phyloP scores from a whole-genome alignment of 345 rosid genomes.

The Microthlaspi erraticum region DNA sequence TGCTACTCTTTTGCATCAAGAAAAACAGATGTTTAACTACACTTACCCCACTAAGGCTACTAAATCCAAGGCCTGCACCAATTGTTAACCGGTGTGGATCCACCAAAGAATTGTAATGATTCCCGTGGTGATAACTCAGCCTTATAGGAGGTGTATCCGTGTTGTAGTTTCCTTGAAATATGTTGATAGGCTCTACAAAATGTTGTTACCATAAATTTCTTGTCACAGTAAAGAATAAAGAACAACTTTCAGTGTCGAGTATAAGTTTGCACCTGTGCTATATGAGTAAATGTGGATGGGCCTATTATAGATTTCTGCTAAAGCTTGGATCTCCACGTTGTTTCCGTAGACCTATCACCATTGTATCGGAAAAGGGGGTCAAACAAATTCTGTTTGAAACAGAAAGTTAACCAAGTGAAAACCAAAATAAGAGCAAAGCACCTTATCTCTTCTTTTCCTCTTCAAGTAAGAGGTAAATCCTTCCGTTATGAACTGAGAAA shows the following conservation, averaged over 20 bases:
- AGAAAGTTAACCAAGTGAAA: conserved; percentile 1
- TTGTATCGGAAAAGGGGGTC: not conserved
- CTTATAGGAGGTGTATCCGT: conserved; percentile 91
- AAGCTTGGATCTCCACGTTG: conserved; percentile 94
- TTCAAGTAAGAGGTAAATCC: conserved; percentile 90
- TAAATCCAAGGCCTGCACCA: conserved; percentile 98
- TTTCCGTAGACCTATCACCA: conserved; percentile 88
- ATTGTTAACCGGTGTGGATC: conserved; percentile 84
- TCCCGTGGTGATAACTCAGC: conserved; percentile 92
- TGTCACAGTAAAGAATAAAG: not conserved
- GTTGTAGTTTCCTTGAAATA: conserved; percentile 87
- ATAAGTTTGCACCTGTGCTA: conserved; percentile 67
- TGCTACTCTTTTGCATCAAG: conserved; percentile 1
- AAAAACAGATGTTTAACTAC: not conserved
- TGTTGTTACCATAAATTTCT: conserved; percentile 1
- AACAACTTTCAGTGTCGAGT: not conserved
- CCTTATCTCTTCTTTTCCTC: conserved; percentile 99
- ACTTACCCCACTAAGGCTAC: conserved; percentile 93
- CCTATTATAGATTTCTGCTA: conserved; percentile 95
- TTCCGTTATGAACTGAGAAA: conserved; percentile 96
- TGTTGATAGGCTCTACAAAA: conserved; percentile 88
- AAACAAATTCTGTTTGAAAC: conserved; percentile 3
- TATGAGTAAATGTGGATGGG: conserved; percentile 97
- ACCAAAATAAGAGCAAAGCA: conserved; percentile 36
- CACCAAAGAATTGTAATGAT: conserved; percentile 96